A percentile compares a stretch with the other conserved stretches of the same genome.
Evolutionary conservation across 192 early-diverging fungal species (phyloP).

Genomic region (Coemansia javaensis): DNA sequence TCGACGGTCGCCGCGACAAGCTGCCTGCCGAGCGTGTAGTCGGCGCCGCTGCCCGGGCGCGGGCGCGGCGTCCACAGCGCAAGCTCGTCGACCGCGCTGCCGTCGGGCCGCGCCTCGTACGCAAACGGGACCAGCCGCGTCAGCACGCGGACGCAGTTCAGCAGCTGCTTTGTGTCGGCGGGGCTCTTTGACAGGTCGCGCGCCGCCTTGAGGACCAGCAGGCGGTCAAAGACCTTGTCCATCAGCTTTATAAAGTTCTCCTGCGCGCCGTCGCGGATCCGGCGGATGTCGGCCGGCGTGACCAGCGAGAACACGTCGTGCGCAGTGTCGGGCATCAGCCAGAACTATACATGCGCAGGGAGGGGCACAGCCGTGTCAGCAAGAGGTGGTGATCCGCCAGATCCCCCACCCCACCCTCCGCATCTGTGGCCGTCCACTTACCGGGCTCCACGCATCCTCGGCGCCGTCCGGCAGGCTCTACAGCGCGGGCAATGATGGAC

Average conservation of each 20-base stretch:
- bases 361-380: no score
- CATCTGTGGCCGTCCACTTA: constrained; percentile 12
- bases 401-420: neutral
- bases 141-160: constrained; percentile 79
- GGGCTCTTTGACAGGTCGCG: constrained; percentile 50
- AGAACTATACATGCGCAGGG: constrained; percentile 52
- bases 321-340: constrained; percentile 55
- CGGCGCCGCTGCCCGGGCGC: constrained; percentile 38
- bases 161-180: constrained; percentile 57
- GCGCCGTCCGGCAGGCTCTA: constrained; percentile 42
- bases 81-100: constrained; percentile 27
- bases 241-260: constrained; percentile 76
- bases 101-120: constrained; percentile 58
- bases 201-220: constrained; percentile 50
- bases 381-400: no score
- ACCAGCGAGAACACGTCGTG: constrained; percentile 85
- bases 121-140: constrained; percentile 81
- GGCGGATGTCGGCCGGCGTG: constrained; percentile 75
- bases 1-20: constrained; percentile 53
- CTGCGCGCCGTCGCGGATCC: constrained; percentile 65
- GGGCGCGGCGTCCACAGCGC: constrained; percentile 42
- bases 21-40: constrained; percentile 50
- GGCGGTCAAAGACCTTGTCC: constrained; percentile 62
- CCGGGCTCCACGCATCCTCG: constrained; percentile 48
- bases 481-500: no score